Evolutionary conservation across 1,284 basidiomycete species (phyloP).

Genomic region (Cryptococcus amylolentus): DNA sequence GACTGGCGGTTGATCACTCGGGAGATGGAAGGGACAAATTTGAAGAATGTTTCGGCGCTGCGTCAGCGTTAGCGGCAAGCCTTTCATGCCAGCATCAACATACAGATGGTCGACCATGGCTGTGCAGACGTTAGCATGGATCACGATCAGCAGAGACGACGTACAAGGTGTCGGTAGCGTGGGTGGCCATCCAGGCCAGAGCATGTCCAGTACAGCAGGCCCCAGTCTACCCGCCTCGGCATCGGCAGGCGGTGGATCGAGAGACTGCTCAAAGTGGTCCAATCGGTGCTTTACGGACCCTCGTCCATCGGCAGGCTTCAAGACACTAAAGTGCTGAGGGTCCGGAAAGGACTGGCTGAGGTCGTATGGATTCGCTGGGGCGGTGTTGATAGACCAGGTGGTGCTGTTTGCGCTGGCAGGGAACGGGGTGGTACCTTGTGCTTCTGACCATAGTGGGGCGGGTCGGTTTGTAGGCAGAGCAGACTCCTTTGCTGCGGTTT

Average conservation of each 20-base stretch:
- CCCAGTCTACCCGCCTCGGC: conserved; percentile 23
- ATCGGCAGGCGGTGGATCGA: conserved; percentile 3
- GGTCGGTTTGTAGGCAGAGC: too few species aligned
- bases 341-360: too few species aligned
- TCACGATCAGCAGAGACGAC: background rate
- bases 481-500: too few species aligned
- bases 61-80: background rate
- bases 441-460: too few species aligned
- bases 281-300: background rate
- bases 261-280: background rate
- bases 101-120: conserved; percentile 44
- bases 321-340: background rate
- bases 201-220: conserved; percentile 28
- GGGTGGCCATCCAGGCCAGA: conserved; percentile 46
- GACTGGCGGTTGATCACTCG: conserved; percentile 40
- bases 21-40: conserved; percentile 38
- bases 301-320: background rate
- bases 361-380: too few species aligned
- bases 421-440: too few species aligned
- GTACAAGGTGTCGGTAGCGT: conserved; percentile 37
- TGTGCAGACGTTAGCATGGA: conserved; percentile 2
- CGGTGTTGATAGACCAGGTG: too few species aligned
- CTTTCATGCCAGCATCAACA: conserved; percentile 6
- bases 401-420: too few species aligned
- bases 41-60: conserved; percentile 46